These are phyloP conservation scores for Aureobasidium sp. DNA, from an alignment of 2,329 filamentous ascomycete species.

Conservation along the genomic window DNA sequence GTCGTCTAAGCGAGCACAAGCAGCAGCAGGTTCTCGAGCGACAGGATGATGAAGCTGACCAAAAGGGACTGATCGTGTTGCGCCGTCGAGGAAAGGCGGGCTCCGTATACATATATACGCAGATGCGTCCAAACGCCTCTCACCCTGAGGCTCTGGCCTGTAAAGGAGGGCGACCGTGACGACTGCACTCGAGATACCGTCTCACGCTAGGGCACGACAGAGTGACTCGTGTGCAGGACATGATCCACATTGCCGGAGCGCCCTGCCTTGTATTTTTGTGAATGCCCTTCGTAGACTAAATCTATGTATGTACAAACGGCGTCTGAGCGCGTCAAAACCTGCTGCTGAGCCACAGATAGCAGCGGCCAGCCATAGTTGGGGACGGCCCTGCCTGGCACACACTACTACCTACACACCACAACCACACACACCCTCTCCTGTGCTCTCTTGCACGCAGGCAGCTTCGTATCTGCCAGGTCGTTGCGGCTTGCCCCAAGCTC, in stretches of 20 bases:
- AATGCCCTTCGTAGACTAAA: slow-evolving; percentile 12
- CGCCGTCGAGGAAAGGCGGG: slow-evolving; percentile 5
- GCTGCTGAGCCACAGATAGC: slow-evolving; percentile 10
- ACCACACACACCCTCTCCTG: background rate
- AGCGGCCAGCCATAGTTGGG: background rate
- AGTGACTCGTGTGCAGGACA: slow-evolving; percentile 15
- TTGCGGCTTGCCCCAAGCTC: slow-evolving; percentile 6
- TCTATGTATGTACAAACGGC: slow-evolving; percentile 10
- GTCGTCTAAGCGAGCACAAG: slow-evolving; percentile 4
- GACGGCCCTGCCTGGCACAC: background rate
- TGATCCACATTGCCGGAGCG: slow-evolving; percentile 11
- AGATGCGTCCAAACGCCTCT: background rate
- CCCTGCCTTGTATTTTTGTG: slow-evolving; percentile 12
- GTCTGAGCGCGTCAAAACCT: slow-evolving; percentile 8
- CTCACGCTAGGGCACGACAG: slow-evolving; percentile 14
- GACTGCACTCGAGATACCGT: slow-evolving; percentile 12
- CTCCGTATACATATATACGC: slow-evolving; percentile 8
- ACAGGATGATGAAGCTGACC: slow-evolving; percentile 6
- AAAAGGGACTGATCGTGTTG: slow-evolving; percentile 8
- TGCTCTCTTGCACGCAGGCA: background rate
- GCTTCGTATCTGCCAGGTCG: slow-evolving; percentile 8
- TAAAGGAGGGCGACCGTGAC: slow-evolving; percentile 11
- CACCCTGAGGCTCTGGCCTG: slow-evolving; percentile 9
- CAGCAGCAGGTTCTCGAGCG: background rate
- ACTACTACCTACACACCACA: background rate